phyloP scores from a whole-genome alignment of 768 basidiomycete genomes.

The Cystofilobasidium bisporidii region DNA sequence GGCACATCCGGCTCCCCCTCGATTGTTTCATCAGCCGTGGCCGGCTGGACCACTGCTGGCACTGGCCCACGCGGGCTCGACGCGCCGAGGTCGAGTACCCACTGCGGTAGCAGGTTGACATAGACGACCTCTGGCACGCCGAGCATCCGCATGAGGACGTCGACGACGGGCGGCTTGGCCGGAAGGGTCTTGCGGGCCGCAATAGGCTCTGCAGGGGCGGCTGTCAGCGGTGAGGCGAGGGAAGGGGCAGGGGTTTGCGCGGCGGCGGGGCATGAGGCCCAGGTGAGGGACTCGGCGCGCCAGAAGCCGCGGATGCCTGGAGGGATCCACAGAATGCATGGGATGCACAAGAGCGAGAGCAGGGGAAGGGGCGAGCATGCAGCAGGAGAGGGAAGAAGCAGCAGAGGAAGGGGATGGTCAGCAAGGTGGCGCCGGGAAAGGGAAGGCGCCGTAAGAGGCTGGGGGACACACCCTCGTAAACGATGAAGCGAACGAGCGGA shows the following conservation, averaged over 20 bases:
- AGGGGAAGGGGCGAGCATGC: no score
- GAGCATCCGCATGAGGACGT: neutral
- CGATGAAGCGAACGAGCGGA: constrained; percentile 60
- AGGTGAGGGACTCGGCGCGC: constrained; percentile 28
- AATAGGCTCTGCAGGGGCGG: no score
- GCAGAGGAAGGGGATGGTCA: no score
- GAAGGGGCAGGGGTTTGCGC: no score
- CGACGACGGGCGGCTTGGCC: constrained; percentile 21
- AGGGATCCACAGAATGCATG: no score
- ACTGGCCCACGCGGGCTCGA: no score
- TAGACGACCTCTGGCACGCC: constrained; percentile 8
- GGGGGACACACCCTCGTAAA: constrained; percentile 50
- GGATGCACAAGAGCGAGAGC: no score
- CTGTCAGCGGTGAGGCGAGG: no score
- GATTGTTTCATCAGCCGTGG: neutral
- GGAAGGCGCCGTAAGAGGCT: no score
- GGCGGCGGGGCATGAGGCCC: constrained; percentile 21
- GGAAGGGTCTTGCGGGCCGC: no score
- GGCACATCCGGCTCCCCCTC: constrained; percentile 15
- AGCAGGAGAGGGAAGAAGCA: no score
- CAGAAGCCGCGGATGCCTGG: constrained; percentile 24
- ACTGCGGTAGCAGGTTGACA: constrained; percentile 1
- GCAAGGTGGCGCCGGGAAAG: no score
- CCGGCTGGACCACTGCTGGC: neutral
- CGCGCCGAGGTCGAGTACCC: neutral